Base-by-base conservation (phyloP, 345 rosid species). In the Salix viminalis region DNA sequence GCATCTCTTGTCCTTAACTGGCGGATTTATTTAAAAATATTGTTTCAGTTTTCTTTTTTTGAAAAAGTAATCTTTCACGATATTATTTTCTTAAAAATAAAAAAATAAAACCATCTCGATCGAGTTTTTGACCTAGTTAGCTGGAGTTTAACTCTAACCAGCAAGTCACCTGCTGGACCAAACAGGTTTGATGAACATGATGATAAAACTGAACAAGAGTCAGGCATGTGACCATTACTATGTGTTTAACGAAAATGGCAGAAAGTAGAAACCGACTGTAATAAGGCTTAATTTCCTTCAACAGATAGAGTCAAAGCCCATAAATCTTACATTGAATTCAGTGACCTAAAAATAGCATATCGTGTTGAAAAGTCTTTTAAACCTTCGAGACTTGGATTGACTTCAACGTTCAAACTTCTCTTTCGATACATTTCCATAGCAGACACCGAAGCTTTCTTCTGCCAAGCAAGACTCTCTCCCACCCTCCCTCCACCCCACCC, bases 261-360 rank as follows among this genome's bases (percentile, higher is more conserved):
- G 64, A 39, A 66, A 70, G 48, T 39, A 2, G 75, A 77, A 76
- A 72, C 13, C 66, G 75, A 21, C 83, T 41, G 75, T 81, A 79
- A 78, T 79, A 15, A 50, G 69, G 62, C 69, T 60, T 79, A 75
- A 77, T 69, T 73, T 75, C 65, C 15, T 70, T 72, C 75, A 83
- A 46, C 87, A 65, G 54, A 74, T 48, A 16, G 34, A 77, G 77
- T 81, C 44, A 84, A 81, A 81, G 36, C 62, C 73, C 74, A 72
- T 79, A 41, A 79, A 83, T 73, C 71, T 67, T 62, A 23, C 61
- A 67, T 85, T 42, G 56, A 76, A 79, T 79, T 10, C 77, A 70
- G 72, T 75, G 37, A 77, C 79, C 78, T 56, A 68, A 48, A 64
- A n/a, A 19, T 42, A 36, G 12, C 67, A 62, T 4, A 4, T 14